Evolutionary conservation across 176 grass and related monocot genomes (phyloP).

Genomic region (Lolium rigidum): DNA sequence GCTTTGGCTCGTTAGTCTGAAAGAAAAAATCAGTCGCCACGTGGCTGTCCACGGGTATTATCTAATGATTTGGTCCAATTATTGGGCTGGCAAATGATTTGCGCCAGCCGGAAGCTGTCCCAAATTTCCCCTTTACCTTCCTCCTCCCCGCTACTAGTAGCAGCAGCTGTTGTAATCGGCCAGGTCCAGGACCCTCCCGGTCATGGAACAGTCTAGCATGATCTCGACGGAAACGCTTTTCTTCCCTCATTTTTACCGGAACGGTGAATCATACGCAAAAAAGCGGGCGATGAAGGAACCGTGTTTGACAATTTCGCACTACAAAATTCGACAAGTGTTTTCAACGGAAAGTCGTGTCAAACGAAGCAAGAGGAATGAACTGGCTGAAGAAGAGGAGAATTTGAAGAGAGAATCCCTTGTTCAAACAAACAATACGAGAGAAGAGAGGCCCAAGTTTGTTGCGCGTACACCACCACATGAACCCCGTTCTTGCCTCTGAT

Average conservation of each 20-base stretch:
- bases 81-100: slow-evolving; percentile 56
- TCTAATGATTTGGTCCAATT: slow-evolving; percentile 54
- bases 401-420: slow-evolving; percentile 12
- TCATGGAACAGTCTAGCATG: slow-evolving; percentile 1
- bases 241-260: neutral
- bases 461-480: slow-evolving; percentile 47
- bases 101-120: slow-evolving; percentile 13
- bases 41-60: slow-evolving; percentile 24
- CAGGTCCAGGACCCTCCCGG: neutral
- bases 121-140: slow-evolving; percentile 28
- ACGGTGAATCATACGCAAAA: no score
- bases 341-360: slow-evolving; percentile 31
- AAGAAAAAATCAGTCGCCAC: slow-evolving; percentile 26
- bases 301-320: neutral
- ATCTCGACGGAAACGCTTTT: neutral
- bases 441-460: no score
- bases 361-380: neutral
- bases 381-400: neutral
- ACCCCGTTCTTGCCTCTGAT: neutral
- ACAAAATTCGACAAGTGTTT: slow-evolving; percentile 16
- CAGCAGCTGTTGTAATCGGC: neutral
- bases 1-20: slow-evolving; percentile 25
- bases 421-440: neutral
- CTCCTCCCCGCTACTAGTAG: neutral
- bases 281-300: no score